Evolutionary conservation across 108 stramenopile species (phyloP), one percentile per base, ranked within the genome.

Genomic region (Cyclotella atomus): DNA sequence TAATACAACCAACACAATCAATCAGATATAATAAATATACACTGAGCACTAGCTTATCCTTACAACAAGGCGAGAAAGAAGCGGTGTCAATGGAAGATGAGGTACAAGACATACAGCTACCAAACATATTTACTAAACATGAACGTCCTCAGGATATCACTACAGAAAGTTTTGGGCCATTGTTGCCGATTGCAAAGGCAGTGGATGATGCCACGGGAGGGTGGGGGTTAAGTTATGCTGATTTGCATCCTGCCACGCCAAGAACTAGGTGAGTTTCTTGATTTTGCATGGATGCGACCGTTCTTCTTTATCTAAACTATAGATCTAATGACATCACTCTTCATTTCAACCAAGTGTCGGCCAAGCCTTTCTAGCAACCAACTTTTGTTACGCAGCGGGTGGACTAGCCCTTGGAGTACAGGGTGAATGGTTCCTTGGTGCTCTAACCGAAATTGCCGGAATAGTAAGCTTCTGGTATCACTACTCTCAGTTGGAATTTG

Each of bases 381-480:
- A 95, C 59, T 49, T 89, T 33, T 84, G 82, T 25, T 95, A 95
- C 63, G 81, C 85, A 0, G 66, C 89, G 7, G 89, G 70, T 9
- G 93, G 93, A 21, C 16, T 89, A 27, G 61, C 77, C 17, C 54
- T 91, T 16, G 59, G 64, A 7, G 43, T 74, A 12, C 74, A 83
- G 49, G 92, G 92, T 1, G 87, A 91, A 46, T 65, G 81, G 70
- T 81, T 88, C 16, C 79, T 86, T 15, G 93, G 89, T 15, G 38
- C 45, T 0, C 59, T 91, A 47, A 89, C 87, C 0, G 93, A 95
- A 50, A 19, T 91, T 59, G 85, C 84, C 3, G 81, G 87, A 17
- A 65, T 91, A 46, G 90, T 87, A 10, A 87, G 85, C 77, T 92
- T 91, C 63, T 36, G 53, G 32, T 95, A 95, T 75, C 93, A 95